These are phyloP conservation scores for Apiospora pterosperma DNA, from an alignment of 2,329 filamentous ascomycete species.

Conservation along the genomic window DNA sequence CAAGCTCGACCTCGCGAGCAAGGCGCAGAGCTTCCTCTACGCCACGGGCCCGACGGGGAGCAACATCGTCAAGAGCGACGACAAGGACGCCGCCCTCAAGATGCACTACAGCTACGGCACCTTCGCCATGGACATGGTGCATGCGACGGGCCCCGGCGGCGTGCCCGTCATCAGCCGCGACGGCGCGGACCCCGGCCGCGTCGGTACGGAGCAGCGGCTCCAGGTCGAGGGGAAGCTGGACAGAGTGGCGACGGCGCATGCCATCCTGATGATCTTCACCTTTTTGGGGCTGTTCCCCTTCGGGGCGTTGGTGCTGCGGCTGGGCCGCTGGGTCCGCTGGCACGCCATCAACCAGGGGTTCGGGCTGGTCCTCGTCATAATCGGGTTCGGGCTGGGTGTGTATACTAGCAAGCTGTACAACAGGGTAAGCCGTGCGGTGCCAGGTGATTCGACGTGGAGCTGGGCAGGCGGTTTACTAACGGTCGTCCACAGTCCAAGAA, in stretches of 20 bases:
- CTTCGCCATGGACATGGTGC: constrained; percentile 53
- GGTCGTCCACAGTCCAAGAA: constrained; percentile 41
- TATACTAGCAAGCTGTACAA: constrained; percentile 50
- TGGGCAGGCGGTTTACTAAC: not conserved
- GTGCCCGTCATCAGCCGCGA: constrained; percentile 36
- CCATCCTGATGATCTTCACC: constrained; percentile 51
- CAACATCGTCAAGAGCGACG: constrained; percentile 40
- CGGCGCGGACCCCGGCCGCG: constrained; percentile 17
- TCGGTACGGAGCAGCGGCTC: constrained; percentile 29
- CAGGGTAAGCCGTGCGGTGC: constrained; percentile 40
- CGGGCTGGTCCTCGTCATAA: constrained; percentile 44
- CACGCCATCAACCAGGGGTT: constrained; percentile 52
- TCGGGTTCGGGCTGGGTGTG: constrained; percentile 52
- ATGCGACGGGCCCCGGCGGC: constrained; percentile 42
- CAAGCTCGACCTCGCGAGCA: constrained; percentile 45
- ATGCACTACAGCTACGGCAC: constrained; percentile 51
- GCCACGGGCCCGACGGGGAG: constrained; percentile 45
- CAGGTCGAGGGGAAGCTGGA: constrained; percentile 29
- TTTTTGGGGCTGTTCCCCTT: constrained; percentile 55
- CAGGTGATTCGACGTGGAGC: not conserved
- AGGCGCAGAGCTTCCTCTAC: constrained; percentile 49
- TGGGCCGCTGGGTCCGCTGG: constrained; percentile 49
- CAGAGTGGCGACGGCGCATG: constrained; percentile 40
- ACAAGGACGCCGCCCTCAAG: constrained; percentile 40
- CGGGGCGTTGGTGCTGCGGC: constrained; percentile 50